Conservation (phyloP, 202 grass and related monocot species). For the Zoysia matrella region DNA sequence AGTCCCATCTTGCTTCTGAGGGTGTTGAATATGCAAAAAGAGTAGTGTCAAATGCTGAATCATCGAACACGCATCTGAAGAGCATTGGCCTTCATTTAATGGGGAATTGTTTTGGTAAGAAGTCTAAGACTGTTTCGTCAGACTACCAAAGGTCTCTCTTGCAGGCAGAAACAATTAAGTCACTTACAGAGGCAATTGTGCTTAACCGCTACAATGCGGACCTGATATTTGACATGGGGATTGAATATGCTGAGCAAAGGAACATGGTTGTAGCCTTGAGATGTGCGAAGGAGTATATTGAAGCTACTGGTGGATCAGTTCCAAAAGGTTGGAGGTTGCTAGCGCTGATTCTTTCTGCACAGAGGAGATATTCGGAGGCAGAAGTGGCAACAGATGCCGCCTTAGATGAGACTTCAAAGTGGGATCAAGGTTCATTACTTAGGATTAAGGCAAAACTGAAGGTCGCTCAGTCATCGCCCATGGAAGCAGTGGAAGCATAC, state of each 20-base stretch:
- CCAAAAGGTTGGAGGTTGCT: slow-evolving; percentile 93
- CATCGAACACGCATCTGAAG: slow-evolving; percentile 58
- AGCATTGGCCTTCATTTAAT: slow-evolving; percentile 68
- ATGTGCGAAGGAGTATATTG: slow-evolving; percentile 83
- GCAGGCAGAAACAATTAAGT: slow-evolving; percentile 76
- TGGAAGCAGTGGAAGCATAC: slow-evolving; percentile 81
- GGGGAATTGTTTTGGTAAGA: slow-evolving; percentile 70
- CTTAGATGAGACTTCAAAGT: slow-evolving; percentile 82
- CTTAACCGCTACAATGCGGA: slow-evolving; percentile 62
- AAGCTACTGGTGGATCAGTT: slow-evolving; percentile 73
- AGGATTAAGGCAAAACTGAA: slow-evolving; percentile 89
- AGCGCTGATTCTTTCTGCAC: slow-evolving; percentile 76
- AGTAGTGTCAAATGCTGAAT: slow-evolving; percentile 48
- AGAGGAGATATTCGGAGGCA: slow-evolving; percentile 68
- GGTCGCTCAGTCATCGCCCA: slow-evolving; percentile 63
- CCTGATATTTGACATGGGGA: slow-evolving; percentile 70
- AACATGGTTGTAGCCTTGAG: slow-evolving; percentile 70
- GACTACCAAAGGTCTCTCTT: slow-evolving; percentile 81
- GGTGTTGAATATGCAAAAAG: slow-evolving; percentile 72
- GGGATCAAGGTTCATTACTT: slow-evolving; percentile 80
- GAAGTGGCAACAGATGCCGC: slow-evolving; percentile 75
- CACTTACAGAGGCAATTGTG: slow-evolving; percentile 56
- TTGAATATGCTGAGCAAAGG: slow-evolving; percentile 82
- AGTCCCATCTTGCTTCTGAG: slow-evolving; percentile 58
- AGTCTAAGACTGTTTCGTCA: slow-evolving; percentile 76